These are phyloP conservation scores for Rhododendron griersonianum DNA, from an alignment of 148 eudicot genomes.

Conservation along the genomic window DNA sequence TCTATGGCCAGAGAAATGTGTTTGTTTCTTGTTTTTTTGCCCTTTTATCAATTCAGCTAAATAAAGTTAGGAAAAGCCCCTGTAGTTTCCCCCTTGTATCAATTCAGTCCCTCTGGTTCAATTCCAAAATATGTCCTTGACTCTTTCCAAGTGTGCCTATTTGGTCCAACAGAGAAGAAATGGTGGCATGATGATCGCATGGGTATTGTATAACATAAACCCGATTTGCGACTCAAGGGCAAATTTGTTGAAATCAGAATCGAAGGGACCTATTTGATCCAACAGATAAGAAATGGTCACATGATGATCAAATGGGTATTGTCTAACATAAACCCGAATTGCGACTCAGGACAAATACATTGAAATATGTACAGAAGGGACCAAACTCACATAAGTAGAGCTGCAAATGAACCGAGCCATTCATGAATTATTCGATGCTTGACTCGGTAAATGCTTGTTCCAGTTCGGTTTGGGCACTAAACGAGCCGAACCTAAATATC, in stretches of 20 bases:
- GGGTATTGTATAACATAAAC: not conserved
- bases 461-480: not conserved
- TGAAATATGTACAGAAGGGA: not conserved
- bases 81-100: not conserved
- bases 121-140: not conserved
- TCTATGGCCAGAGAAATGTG: not conserved
- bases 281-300: not conserved
- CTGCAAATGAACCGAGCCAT: not conserved
- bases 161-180: not conserved
- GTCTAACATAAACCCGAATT: not conserved
- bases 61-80: not conserved
- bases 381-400: not conserved
- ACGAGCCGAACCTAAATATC: too few relatives aligned
- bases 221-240: not conserved
- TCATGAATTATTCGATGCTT: not conserved
- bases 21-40: not conserved
- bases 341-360: not conserved
- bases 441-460: too few relatives aligned
- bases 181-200: not conserved
- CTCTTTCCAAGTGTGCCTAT: not conserved
- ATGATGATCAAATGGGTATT: not conserved
- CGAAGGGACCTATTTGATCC: not conserved
- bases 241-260: not conserved
- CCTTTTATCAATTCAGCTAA: not conserved
- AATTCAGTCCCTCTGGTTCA: not conserved